phyloP scores from a whole-genome alignment of 768 basidiomycete genomes.

The Galerina sulciceps region DNA sequence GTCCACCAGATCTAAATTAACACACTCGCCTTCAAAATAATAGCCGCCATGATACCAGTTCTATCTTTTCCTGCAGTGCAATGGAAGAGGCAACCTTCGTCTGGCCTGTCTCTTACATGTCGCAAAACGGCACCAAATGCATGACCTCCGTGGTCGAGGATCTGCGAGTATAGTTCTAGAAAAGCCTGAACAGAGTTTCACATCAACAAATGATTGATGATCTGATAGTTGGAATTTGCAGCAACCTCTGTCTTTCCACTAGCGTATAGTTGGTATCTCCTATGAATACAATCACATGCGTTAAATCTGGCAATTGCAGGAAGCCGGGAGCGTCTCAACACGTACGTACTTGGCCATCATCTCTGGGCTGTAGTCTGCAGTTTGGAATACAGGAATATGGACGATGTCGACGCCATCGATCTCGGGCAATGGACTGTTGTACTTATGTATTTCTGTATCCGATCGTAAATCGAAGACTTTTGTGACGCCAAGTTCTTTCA shows the following conservation, averaged over 20 bases:
- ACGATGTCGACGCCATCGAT: constrained; percentile 68
- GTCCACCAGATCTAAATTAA: not conserved
- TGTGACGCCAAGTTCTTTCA: constrained; percentile 65
- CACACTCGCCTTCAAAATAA: constrained; percentile 63
- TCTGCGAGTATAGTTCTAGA: constrained; percentile 81
- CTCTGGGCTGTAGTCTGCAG: constrained; percentile 83
- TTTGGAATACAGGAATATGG: constrained; percentile 68
- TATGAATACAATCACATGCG: constrained; percentile 34
- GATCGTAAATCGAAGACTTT: constrained; percentile 81
- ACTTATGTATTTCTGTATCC: constrained; percentile 79
- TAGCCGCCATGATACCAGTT: constrained; percentile 76
- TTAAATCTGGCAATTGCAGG: constrained; percentile 15
- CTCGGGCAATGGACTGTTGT: constrained; percentile 62
- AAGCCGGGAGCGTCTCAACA: constrained; percentile 26
- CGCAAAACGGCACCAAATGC: constrained; percentile 75
- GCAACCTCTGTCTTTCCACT: constrained; percentile 78
- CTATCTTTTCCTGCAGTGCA: constrained; percentile 89
- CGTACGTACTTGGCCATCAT: constrained; percentile 81
- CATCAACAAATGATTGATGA: not conserved
- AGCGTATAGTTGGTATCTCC: constrained; percentile 76
- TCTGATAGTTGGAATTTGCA: not conserved
- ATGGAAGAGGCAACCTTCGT: constrained; percentile 70
- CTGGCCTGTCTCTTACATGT: constrained; percentile 73
- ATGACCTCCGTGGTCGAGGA: constrained; percentile 71
- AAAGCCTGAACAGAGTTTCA: constrained; percentile 56